Evolutionary conservation across 2,329 filamentous ascomycete species (phyloP), one percentile per base, ranked within the genome.

Genomic region (Trichophyton benhamiae): DNA sequence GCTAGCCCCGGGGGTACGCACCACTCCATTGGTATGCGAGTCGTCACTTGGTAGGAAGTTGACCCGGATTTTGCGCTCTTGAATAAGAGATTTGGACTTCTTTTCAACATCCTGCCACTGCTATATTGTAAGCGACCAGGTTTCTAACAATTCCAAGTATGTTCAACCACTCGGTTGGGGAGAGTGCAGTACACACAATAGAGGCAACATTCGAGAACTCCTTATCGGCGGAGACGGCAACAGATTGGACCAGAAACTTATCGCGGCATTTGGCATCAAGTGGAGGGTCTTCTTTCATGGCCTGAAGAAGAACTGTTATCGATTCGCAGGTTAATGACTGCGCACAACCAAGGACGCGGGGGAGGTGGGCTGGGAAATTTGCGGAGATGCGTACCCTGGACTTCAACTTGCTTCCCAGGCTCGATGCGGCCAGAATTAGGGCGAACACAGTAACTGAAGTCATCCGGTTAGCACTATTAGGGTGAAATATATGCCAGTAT

Each of bases 341-440:
- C 11, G 2, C 52, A 55, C 13, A 36, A 36, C 30, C 30, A 55
- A 55, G 46, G 33, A n/a, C n/a, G 60, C 65, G 59, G 52, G 62
- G 25, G 27, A 38, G 20, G 59, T 22, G 33, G 11, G 38, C 9
- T 20, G 5, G 22, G 41, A 15, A 13, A 9, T 58, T 44, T 25
- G 53, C 41, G 41, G n/a, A 44, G 15, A 58, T 33, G 30, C 55
- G 68, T 80, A 96, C 91, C 91, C 74, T 91, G 87, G 66, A 99
- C 92, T 75, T 96, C 91, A 67, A 99, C 91, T 74, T 88, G 83
- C 74, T 88, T 84, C 68, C 91, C 89, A 44, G 91, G 86, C 73
- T 96, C 91, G 74, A 99, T 94, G 74, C 91, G 88, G 70, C 94
- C 94, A 59, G 91, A 96, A 80, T 99, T 97, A 62, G 94, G 92